A percentile compares a stretch with the other conserved stretches of the same genome.
Evolutionary conservation across 345 rosid genomes (phyloP).

Genomic region (Salix brachista): DNA sequence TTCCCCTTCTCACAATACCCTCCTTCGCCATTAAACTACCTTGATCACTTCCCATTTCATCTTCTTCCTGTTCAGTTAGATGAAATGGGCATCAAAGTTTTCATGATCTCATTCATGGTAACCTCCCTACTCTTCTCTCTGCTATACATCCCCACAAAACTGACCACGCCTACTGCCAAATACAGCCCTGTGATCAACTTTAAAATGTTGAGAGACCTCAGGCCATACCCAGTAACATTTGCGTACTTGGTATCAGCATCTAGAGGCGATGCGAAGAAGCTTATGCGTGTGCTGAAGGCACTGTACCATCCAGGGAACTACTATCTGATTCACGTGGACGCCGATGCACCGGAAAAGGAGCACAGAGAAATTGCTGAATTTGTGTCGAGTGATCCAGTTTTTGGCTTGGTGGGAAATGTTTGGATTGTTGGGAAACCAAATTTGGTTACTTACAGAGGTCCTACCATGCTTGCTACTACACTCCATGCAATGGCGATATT

Average conservation of each 20-base stretch:
- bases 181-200: slow-evolving; percentile 40
- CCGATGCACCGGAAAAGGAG: slow-evolving; percentile 51
- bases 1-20: neutral
- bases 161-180: slow-evolving; percentile 32
- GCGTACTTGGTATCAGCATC: slow-evolving; percentile 88
- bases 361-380: slow-evolving; percentile 54
- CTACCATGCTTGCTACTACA: slow-evolving; percentile 85
- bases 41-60: neutral
- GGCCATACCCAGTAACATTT: slow-evolving; percentile 54
- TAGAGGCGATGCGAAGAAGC: slow-evolving; percentile 56
- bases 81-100: slow-evolving; percentile 50
- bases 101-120: slow-evolving; percentile 51
- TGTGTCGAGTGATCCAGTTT: slow-evolving; percentile 50
- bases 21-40: neutral
- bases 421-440: slow-evolving; percentile 74
- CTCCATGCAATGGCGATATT: slow-evolving; percentile 81
- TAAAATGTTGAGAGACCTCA: slow-evolving; percentile 27
- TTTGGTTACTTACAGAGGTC: slow-evolving; percentile 85
- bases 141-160: slow-evolving; percentile 47
- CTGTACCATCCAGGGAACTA: slow-evolving; percentile 80
- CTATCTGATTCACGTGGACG: slow-evolving; percentile 73
- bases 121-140: slow-evolving; percentile 46
- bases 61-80: neutral
- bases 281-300: slow-evolving; percentile 54
- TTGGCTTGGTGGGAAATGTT: slow-evolving; percentile 61